A percentile compares a stretch with the other conserved stretches of the same genome.
phyloP scores from a whole-genome alignment of 2,329 filamentous ascomycete genomes.

The Ophiostoma fasciatum region DNA sequence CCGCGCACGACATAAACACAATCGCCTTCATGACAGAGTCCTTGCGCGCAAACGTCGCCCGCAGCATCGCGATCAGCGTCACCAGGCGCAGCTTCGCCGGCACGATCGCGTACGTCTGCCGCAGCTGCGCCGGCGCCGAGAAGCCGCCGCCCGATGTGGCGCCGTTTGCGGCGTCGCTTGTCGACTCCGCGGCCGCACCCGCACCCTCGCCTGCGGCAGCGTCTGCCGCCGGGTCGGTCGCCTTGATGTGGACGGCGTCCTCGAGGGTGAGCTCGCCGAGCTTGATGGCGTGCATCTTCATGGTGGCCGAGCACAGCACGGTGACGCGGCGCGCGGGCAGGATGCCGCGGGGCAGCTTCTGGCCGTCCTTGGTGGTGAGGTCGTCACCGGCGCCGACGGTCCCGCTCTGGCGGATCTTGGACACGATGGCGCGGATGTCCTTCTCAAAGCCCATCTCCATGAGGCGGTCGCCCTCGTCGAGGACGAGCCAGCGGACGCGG shows the following conservation, averaged over 20 bases:
- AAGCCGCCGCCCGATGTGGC: constrained; percentile 32
- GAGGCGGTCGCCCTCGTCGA: constrained; percentile 93
- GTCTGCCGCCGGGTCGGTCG: constrained; percentile 21
- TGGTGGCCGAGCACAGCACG: constrained; percentile 85
- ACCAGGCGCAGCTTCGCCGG: constrained; percentile 85
- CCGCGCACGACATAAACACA: constrained; percentile 90
- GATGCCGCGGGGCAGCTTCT: constrained; percentile 38
- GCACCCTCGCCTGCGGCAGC: constrained; percentile 22
- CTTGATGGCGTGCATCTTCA: constrained; percentile 95
- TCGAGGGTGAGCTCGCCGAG: constrained; percentile 90
- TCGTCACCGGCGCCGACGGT: constrained; percentile 25
- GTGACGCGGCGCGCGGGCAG: constrained; percentile 69
- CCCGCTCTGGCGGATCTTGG: constrained; percentile 54
- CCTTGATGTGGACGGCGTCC: constrained; percentile 76
- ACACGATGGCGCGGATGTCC: constrained; percentile 76
- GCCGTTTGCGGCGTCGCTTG: neutral
- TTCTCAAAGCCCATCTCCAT: constrained; percentile 98
- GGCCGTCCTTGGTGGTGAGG: constrained; percentile 42
- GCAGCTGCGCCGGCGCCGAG: constrained; percentile 78
- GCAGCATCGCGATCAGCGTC: constrained; percentile 69
- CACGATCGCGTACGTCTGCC: constrained; percentile 78
- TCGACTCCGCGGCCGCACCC: constrained; percentile 24
- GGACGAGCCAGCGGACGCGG: constrained; percentile 80
- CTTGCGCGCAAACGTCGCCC: constrained; percentile 73
- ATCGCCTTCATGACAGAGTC: constrained; percentile 95